Evolutionary conservation across 106 monocot genomes (phyloP), one percentile per base, ranked within the genome.

Genomic region (Narthecium ossifragum): DNA sequence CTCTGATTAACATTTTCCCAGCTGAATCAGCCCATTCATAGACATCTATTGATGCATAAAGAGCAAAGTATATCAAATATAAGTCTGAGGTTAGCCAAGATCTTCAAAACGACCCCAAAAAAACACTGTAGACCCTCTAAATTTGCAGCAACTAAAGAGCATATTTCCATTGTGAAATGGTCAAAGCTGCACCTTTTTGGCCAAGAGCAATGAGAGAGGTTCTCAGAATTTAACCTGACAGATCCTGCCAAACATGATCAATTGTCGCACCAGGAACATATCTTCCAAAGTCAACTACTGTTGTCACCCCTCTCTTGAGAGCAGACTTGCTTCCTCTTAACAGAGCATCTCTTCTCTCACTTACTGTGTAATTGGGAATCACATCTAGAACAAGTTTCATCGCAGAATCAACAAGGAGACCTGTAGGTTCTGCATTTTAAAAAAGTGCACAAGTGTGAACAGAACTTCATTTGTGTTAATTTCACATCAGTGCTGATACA

Each of bases 401-500:
- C 32, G 96, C 90, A 78, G 85, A 70, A 79, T 98, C 96, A 67
- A 87, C 76, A 43, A 98, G 68, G 34, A 98, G 56, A 47, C 96
- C 96, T 67, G 80, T 76, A 60, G 86, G 90, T 66, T 90, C 96
- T 98, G 64, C 34, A 75, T 13, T 56, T 31, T 43, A 60, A 28
- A 21, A 55, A 8, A 52, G 26, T 9, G 26, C 18, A 25, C 2
- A 52, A 25, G 26, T 8, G n/a, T n/a, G n/a, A n/a, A n/a, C n/a
- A n/a, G n/a, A n/a, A n/a, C n/a, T n/a, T n/a, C n/a, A n/a, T n/a
- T n/a, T n/a, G n/a, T n/a, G n/a, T n/a, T n/a, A n/a, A n/a, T n/a
- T n/a, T n/a, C n/a, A n/a, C n/a, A n/a, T n/a, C n/a, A n/a, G n/a
- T n/a, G n/a, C n/a, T n/a, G n/a, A n/a, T n/a, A n/a, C n/a, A n/a